These are phyloP conservation scores for Sclerotinia subarctica DNA, from an alignment of 2,329 filamentous ascomycete species.

Conservation along the genomic window DNA sequence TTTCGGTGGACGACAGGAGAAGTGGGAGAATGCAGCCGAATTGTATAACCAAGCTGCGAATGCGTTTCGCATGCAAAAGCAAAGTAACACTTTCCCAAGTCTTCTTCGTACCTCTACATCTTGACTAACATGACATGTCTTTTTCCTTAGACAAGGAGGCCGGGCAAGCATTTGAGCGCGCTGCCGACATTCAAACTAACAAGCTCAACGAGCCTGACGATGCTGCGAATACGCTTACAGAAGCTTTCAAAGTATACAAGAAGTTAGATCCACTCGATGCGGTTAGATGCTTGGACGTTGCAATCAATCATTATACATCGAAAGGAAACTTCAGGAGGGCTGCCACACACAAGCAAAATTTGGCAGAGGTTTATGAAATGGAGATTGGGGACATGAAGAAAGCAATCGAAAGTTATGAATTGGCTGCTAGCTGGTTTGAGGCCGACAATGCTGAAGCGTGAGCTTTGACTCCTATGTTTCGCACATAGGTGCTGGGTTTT, in stretches of 20 bases:
- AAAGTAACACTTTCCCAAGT: constrained; percentile 54
- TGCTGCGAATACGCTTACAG: constrained; percentile 79
- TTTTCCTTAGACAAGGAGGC: constrained; percentile 68
- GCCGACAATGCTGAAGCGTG: constrained; percentile 80
- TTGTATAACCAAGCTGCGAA: constrained; percentile 86
- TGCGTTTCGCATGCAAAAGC: constrained; percentile 83
- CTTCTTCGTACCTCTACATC: not conserved
- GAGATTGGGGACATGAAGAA: constrained; percentile 75
- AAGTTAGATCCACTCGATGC: constrained; percentile 82
- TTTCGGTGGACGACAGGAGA: constrained; percentile 83
- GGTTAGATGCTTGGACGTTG: constrained; percentile 71
- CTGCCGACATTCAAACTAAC: constrained; percentile 73
- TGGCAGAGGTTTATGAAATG: constrained; percentile 81
- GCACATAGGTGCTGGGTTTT: not conserved
- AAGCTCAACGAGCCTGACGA: constrained; percentile 90
- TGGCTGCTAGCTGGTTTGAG: constrained; percentile 86
- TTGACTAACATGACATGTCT: constrained; percentile 16
- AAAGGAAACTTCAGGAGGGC: constrained; percentile 91
- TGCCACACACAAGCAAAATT: constrained; percentile 83
- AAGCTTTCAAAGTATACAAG: constrained; percentile 93
- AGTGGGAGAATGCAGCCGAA: constrained; percentile 85
- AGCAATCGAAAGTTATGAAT: constrained; percentile 80
- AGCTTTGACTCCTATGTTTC: constrained; percentile 39
- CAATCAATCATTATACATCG: constrained; percentile 80
- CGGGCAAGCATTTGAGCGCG: constrained; percentile 80